Evolutionary conservation across 2,329 filamentous ascomycete genomes (phyloP), one percentile per base, ranked within the genome.

Genomic region (Apiospora pterosperma): DNA sequence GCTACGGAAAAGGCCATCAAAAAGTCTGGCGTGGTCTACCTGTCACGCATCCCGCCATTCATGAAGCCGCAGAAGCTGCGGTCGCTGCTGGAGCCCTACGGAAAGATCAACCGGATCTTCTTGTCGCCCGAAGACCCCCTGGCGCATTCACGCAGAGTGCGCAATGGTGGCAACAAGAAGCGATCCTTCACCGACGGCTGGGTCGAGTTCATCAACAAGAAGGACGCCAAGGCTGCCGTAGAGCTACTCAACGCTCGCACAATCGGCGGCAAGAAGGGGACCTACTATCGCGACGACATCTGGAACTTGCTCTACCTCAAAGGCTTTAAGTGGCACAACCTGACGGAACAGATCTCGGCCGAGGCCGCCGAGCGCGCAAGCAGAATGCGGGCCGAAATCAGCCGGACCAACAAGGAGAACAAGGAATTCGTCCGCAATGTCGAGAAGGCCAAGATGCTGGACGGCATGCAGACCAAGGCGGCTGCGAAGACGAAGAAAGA

Each of bases 291-390:
- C 71, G 92, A 96, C 75, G 92, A 96, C 75, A 85, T 96, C 55
- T 96, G 92, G 92, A 94, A 91, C 71, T 80, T 96, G 67, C 85
- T 91, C 66, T 96, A 96, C 73, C 80, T 96, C 67, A 90, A 87
- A 68, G 92, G 91, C 1, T 95, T 96, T 80, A 96, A 95, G 77
- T 96, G 92, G 92, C 81, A 85, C 68, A 82, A 89, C 71, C 77
- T 89, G 67, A 93, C 90, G 64, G 90, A 92, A 76, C 90, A 94
- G 78, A 93, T 95, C 69, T 85, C 90, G 44, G 85, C 90, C 34
- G 92, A 96, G 81, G 92, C 94, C 74, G 92, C 92, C 5, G 92
- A 95, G 78, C 81, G 92, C 65, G 85, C 88, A 63, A 90, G 89
- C 71, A 85, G 92, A 71, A 87, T 96, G 85, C 81, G 91, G 65